Evolutionary conservation across 164 flowering plant species (phyloP).

Genomic region (Sextonia rubra): DNA sequence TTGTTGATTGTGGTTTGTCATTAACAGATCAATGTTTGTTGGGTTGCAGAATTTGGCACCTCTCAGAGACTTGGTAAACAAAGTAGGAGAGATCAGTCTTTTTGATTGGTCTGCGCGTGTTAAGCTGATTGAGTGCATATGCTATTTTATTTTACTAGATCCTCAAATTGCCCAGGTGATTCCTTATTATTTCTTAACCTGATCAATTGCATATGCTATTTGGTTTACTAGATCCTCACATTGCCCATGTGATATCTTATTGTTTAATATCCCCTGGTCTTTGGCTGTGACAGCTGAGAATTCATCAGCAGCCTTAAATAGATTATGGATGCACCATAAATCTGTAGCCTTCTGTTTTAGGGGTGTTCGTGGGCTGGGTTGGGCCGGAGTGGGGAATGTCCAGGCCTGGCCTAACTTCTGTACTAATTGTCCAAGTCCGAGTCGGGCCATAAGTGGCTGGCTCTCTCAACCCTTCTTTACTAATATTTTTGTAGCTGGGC

Average conservation of each 20-base stretch:
- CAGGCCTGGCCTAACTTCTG: too few relatives aligned
- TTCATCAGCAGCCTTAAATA: not conserved
- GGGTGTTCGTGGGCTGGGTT: too few relatives aligned
- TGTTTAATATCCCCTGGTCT: too few relatives aligned
- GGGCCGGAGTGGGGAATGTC: too few relatives aligned
- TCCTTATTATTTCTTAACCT: not conserved
- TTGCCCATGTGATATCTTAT: conserved; percentile 63
- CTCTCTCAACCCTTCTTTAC: too few relatives aligned
- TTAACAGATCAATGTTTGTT: conserved; percentile 1
- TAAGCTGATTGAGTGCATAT: conserved; percentile 75
- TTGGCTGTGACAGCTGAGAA: too few relatives aligned
- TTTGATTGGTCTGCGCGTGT: conserved; percentile 80
- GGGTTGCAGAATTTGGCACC: conserved; percentile 46
- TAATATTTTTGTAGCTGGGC: too few relatives aligned
- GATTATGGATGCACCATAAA: not conserved
- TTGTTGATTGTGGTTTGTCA: not conserved
- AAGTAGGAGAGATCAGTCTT: conserved; percentile 43
- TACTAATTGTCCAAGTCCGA: too few relatives aligned
- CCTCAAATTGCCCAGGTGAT: conserved; percentile 85
- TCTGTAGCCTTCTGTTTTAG: not conserved
- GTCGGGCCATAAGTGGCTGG: too few relatives aligned
- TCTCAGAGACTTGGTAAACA: conserved; percentile 62
- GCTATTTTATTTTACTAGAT: conserved; percentile 51
- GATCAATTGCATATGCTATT: conserved; percentile 55
- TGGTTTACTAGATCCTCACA: conserved; percentile 58